Conservation (phyloP, 108 stramenopile species). For the Skeletonema grethae region DNA sequence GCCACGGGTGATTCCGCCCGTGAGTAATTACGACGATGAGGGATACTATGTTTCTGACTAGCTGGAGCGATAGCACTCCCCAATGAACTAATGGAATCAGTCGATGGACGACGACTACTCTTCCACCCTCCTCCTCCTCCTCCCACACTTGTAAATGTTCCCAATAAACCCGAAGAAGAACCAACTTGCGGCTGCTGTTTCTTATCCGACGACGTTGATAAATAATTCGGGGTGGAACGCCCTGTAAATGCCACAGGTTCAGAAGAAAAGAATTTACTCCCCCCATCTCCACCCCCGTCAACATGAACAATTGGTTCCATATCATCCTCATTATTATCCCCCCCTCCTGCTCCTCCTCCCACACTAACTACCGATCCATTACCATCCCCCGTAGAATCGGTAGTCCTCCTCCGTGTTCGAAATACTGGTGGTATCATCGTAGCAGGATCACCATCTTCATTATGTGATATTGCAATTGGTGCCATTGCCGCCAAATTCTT, state of each 20-base stretch:
- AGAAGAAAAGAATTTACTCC: neutral
- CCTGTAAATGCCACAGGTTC: neutral
- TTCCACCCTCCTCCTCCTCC: neutral
- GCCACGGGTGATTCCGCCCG: neutral
- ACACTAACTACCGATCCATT: neutral
- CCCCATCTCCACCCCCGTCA: slow-evolving; percentile 4
- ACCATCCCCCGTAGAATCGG: neutral
- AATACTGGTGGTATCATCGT: neutral
- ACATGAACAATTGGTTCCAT: slow-evolving; percentile 6
- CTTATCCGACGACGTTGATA: neutral
- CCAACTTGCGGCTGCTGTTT: neutral
- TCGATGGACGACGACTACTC: neutral
- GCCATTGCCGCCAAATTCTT: neutral
- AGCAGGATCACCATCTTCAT: neutral
- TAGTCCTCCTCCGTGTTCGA: neutral
- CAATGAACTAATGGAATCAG: neutral
- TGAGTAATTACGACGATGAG: neutral
- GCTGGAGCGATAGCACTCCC: neutral
- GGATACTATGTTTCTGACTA: neutral
- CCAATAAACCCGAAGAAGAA: neutral
- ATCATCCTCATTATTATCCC: neutral
- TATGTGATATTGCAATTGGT: slow-evolving; percentile 2
- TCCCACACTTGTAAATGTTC: neutral
- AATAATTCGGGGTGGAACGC: neutral
- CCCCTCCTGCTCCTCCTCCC: neutral